Conservation (phyloP, 768 basidiomycete genomes). For the Russula virescens region DNA sequence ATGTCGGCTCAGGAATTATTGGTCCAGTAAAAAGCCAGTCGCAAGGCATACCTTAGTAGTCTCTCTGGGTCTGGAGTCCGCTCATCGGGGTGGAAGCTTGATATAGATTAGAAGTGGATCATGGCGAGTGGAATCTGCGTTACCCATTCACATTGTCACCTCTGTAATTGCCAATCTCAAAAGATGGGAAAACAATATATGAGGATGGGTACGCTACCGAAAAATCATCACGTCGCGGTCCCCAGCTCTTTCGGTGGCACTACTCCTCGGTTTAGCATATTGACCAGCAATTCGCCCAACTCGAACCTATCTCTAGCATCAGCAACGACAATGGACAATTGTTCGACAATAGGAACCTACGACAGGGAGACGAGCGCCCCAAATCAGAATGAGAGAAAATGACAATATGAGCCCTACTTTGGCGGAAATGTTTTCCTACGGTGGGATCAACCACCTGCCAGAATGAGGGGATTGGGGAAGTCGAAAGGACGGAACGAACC, state of each 20-base stretch:
- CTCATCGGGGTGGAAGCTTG: conserved; percentile 63
- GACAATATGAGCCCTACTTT: conserved; percentile 90
- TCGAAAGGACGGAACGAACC: conserved; percentile 38
- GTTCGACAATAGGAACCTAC: conserved; percentile 39
- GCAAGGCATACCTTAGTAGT: conserved; percentile 55
- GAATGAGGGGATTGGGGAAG: neutral
- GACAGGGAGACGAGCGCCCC: conserved; percentile 91
- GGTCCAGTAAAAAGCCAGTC: neutral
- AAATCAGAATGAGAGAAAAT: conserved; percentile 90
- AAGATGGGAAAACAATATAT: neutral
- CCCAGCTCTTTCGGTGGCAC: conserved; percentile 69
- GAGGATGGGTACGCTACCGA: conserved; percentile 43
- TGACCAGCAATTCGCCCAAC: conserved; percentile 94
- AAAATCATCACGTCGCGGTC: conserved; percentile 80
- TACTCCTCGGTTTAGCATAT: conserved; percentile 92
- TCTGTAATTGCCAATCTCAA: conserved; percentile 37
- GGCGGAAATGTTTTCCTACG: conserved; percentile 76
- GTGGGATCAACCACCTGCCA: neutral
- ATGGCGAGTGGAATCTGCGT: conserved; percentile 22
- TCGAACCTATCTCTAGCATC: conserved; percentile 45
- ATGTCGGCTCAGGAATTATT: neutral
- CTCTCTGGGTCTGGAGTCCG: conserved; percentile 89
- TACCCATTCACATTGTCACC: conserved; percentile 97
- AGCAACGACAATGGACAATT: neutral
- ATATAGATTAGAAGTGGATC: neutral